phyloP scores from a whole-genome alignment of 257 asterid genomes.

The Nemophila menziesii region DNA sequence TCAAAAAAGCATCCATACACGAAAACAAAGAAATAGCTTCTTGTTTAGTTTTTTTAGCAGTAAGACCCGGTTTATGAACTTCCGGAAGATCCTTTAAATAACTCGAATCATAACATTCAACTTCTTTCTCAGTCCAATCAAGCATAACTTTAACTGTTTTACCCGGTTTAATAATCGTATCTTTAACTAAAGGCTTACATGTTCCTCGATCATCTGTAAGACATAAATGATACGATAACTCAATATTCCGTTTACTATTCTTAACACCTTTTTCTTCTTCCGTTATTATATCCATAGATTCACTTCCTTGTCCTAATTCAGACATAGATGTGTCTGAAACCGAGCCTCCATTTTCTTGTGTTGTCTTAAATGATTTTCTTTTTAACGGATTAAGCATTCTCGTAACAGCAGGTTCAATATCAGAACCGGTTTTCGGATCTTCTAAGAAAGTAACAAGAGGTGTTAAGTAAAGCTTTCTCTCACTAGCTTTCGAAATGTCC shows the following conservation, averaged over 20 bases:
- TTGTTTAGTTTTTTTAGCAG: conserved; percentile 73
- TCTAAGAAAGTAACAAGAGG: conserved; percentile 82
- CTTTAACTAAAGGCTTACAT: conserved; percentile 57
- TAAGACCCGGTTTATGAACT: conserved; percentile 64
- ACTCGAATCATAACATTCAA: conserved; percentile 51
- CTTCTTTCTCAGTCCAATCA: conserved; percentile 81
- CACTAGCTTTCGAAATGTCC: conserved; percentile 29
- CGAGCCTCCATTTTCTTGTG: conserved; percentile 36
- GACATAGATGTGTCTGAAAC: conserved; percentile 15
- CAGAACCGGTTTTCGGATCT: conserved; percentile 51
- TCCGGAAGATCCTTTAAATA: conserved; percentile 72
- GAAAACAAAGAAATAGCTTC: conserved; percentile 88
- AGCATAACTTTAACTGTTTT: conserved; percentile 39
- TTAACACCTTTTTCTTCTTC: conserved; percentile 39
- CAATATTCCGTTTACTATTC: no score
- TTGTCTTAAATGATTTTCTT: conserved; percentile 29
- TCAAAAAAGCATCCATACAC: conserved; percentile 84
- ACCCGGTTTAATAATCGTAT: conserved; percentile 40
- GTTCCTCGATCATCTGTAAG: conserved; percentile 55
- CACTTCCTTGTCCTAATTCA: conserved; percentile 20
- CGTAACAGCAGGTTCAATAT: conserved; percentile 56
- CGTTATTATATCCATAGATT: conserved; percentile 30
- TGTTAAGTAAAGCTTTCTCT: conserved; percentile 72
- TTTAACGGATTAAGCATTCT: conserved; percentile 55
- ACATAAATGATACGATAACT: conserved; percentile 55